Evolutionary conservation across 1,139 yeast species (phyloP).

Genomic region (Blastobotrys malaysiensis): DNA sequence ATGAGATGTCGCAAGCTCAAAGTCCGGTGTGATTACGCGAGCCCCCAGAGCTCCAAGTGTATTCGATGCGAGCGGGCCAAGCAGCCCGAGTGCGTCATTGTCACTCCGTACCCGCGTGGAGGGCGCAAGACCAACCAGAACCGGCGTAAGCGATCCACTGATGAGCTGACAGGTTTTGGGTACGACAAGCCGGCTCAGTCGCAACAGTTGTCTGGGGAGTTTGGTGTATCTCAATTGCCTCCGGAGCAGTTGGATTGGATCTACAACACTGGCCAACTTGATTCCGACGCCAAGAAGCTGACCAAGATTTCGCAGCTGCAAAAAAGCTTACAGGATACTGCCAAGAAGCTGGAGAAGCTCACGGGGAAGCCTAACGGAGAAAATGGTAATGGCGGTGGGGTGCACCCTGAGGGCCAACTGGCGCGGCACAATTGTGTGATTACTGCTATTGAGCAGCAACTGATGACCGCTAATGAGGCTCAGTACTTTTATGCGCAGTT

Average conservation of each 20-base stretch:
- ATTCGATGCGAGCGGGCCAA: constrained; percentile 35
- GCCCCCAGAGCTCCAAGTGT: constrained; percentile 43
- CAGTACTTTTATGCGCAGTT: constrained; percentile 37
- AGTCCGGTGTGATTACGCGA: constrained; percentile 49
- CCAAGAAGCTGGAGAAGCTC: neutral
- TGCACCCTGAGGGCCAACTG: neutral
- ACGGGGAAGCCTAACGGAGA: neutral
- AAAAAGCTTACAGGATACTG: neutral
- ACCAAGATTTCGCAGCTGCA: neutral
- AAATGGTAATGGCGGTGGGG: no score
- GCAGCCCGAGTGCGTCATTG: neutral
- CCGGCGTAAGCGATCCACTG: neutral
- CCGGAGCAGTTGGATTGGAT: neutral
- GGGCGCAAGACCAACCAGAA: neutral
- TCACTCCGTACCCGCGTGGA: neutral
- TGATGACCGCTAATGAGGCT: constrained; percentile 31
- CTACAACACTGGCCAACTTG: neutral
- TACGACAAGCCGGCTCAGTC: neutral
- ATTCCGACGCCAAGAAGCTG: neutral
- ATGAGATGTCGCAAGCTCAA: neutral
- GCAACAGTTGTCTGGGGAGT: neutral
- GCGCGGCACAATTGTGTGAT: constrained; percentile 36
- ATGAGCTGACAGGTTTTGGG: neutral
- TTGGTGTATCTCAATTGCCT: neutral
- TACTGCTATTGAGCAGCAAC: constrained; percentile 36